Evolutionary conservation across 2,329 filamentous ascomycete genomes (phyloP).

Genomic region (Scedosporium minutisporum): DNA sequence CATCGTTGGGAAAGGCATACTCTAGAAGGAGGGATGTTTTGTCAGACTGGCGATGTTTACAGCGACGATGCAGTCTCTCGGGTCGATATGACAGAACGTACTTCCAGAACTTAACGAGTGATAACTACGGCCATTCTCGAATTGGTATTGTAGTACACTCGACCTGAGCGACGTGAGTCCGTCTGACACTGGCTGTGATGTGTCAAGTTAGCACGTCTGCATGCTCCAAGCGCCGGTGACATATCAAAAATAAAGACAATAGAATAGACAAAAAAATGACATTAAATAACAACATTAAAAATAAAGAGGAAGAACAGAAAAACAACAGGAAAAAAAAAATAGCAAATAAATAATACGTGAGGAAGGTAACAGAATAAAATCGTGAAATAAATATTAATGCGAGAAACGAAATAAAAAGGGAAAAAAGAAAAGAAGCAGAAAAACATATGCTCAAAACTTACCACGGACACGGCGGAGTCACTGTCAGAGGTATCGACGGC

Average conservation of each 20-base stretch:
- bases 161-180: constrained; percentile 11
- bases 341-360: no score
- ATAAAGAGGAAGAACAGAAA: no score
- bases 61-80: no score
- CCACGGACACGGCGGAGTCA: not conserved
- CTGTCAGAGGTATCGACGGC: not conserved
- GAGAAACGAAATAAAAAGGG: no score
- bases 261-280: not conserved
- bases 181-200: not conserved
- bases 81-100: not conserved
- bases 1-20: constrained; percentile 4
- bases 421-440: no score
- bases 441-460: no score
- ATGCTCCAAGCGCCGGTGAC: not conserved
- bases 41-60: no score
- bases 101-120: constrained; percentile 18
- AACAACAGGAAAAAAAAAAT: not conserved
- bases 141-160: constrained; percentile 13
- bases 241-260: not conserved
- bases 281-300: not conserved
- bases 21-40: not conserved
- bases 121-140: constrained; percentile 18
- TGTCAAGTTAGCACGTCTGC: not conserved
- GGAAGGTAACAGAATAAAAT: not conserved
- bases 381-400: not conserved